Evolutionary conservation across 2,329 filamentous ascomycete genomes (phyloP).

Genomic region (Thelonectria blattea): DNA sequence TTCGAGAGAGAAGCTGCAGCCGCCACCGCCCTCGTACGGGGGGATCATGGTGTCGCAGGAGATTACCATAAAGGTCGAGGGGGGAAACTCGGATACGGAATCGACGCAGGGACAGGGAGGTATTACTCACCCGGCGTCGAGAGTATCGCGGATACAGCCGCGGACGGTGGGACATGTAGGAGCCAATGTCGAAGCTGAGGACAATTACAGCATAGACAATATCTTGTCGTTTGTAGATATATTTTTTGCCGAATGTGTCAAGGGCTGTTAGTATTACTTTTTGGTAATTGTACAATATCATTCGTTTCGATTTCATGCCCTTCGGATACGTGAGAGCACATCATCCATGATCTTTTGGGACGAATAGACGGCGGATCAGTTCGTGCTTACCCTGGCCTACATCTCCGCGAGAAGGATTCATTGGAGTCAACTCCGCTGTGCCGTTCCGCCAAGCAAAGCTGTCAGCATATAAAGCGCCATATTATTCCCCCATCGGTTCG

Average conservation of each 20-base stretch:
- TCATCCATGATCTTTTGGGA: too few relatives aligned
- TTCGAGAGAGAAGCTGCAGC: conserved; percentile 34
- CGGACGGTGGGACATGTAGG: conserved; percentile 34
- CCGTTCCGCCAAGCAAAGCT: too few relatives aligned
- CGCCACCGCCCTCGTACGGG: conserved; percentile 42
- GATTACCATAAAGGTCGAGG: conserved; percentile 58
- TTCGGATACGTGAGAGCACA: too few relatives aligned
- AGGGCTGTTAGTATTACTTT: conserved; percentile 23
- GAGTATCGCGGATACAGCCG: conserved; percentile 30
- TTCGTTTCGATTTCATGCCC: too few relatives aligned
- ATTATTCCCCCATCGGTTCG: too few relatives aligned
- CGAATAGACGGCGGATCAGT: too few relatives aligned
- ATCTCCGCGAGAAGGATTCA: too few relatives aligned
- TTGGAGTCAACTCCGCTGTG: too few relatives aligned
- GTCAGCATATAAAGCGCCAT: too few relatives aligned
- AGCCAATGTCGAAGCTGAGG: conserved; percentile 31
- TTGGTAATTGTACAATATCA: too few relatives aligned
- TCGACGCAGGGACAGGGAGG: neutral
- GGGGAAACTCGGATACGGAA: conserved; percentile 15
- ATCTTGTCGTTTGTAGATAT: conserved; percentile 34
- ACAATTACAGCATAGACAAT: conserved; percentile 21
- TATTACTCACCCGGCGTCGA: conserved; percentile 11
- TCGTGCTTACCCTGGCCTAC: too few relatives aligned
- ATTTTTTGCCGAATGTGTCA: conserved; percentile 36
- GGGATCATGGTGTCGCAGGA: conserved; percentile 69